Evolutionary conservation across 2,329 filamentous ascomycete species (phyloP), one percentile per base, ranked within the genome.

Genomic region (Ramularia endophylla): DNA sequence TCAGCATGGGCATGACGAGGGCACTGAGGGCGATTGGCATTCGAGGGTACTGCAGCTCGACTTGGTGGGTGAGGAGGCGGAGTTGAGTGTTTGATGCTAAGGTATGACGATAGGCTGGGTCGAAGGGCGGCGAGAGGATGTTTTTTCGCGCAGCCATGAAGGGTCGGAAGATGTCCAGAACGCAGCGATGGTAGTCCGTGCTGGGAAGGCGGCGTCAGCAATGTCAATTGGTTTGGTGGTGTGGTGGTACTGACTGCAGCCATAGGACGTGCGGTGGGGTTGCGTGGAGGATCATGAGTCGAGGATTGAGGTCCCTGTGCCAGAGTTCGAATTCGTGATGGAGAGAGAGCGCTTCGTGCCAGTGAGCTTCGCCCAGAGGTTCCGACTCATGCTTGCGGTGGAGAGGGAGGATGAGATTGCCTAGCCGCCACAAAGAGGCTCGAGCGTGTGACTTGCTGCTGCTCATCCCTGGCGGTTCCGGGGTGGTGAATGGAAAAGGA

Each of bases 141-240:
- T 34, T 15, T 4, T 29, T 36, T 15, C 29, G 25, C 3, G 35
- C 29, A 25, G 17, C 13, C 15, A 41, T 22, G 18, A 46, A 46
- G 11, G 39, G 43, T 20, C 29, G 33, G 16, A 41, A 34, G n/a
- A 46, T 25, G 15, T 46, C 43, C n/a, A 46, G 30, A 12, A 41
- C 27, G 36, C 38, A 38, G 22, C 43, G 38, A 22, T 46, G 30
- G 27, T 41, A 46, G 29, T 46, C 43, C 16, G 35, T 34, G 25
- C 43, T 46, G 18, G 13, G 17, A 20, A n/a, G n/a, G 6, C 3
- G 5, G 11, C 16, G 12, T 37, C 8, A 28, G 25, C 15, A n/a
- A 22, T 12, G 22, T 12, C 25, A 8, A 25, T 27, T n/a, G 11
- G 19, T 8, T 18, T 9, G 2, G 5, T 12, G 19, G 8, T 2